Base-by-base conservation (phyloP, 139 green algal species). In the Haematococcus lacustris region DNA sequence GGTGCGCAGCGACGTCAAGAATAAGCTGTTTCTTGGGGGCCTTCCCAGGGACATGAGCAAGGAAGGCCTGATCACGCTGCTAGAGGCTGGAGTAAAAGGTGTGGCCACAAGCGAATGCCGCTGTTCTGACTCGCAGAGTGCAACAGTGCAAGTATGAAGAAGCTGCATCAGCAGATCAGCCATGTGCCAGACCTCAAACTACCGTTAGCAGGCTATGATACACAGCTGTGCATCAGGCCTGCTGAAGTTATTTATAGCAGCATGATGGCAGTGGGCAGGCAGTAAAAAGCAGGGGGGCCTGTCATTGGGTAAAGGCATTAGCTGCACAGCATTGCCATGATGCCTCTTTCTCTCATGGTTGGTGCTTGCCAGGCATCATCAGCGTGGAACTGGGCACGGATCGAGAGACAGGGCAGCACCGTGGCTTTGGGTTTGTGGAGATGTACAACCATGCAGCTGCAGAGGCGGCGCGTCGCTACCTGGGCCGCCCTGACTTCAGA, bases 401-500 rank as follows among this genome's bases (percentile, higher is more conserved):
- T 70, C 84, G 80, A 67, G 88, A 93, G 17, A 79, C 84, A 9
- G 80, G 85, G 30, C 62, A 76, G n/a, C 94, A 90, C 76, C 80
- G 92, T 3, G 93, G 93, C 71, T 97, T 97, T 78, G 87, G 78
- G 41, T 97, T 97, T 72, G 32, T 94, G 1, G 86, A 91, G 41
- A 96, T 96, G 73, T 95, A 97, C 86, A 97, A 97, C 80, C 76
- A 95, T 39, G 80, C 87, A 0, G 88, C 82, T 41, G 92, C 92
- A 3, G 77, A 88, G 21, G n/a, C 66, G 9, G 91, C 92, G 21
- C 87, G 91, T 43, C 73, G 76, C 1, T 71, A 76, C 2, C 75
- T 96, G 26, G 83, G 68, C 25, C 53, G 78, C 38, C 75, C 87
- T 9, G 79, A 86, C 57, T 93, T 91, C 76, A 87, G 75, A 80